These are phyloP conservation scores for Drechslerella dactyloides DNA, from an alignment of 2,329 filamentous ascomycete genomes.

Conservation along the genomic window DNA sequence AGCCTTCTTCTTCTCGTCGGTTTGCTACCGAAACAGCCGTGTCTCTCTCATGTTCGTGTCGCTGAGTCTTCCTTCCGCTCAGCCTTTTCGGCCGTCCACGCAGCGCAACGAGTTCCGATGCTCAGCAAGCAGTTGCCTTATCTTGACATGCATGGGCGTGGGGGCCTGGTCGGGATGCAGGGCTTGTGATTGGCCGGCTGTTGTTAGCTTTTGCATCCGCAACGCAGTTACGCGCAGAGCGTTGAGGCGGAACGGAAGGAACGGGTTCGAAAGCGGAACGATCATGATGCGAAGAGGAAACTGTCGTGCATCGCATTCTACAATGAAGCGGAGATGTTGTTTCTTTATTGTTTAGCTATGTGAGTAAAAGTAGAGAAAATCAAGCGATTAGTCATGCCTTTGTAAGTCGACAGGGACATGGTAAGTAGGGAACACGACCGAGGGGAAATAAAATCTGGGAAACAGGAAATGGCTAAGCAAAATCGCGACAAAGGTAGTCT, in stretches of 20 bases:
- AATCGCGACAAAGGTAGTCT: too few relatives aligned
- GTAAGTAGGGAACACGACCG: too few relatives aligned
- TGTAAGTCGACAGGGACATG: too few relatives aligned
- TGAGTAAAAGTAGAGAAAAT: too few relatives aligned
- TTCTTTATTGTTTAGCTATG: too few relatives aligned
- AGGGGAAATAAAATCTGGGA: too few relatives aligned
- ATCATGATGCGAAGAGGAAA: too few relatives aligned
- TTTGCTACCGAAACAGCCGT: conserved; percentile 12
- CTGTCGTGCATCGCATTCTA: too few relatives aligned
- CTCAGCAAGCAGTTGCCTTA: conserved; percentile 21
- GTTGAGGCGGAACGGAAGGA: background rate
- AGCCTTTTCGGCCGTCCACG: background rate
- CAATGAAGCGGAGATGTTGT: too few relatives aligned
- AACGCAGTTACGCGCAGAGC: background rate
- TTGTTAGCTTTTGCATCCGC: conserved; percentile 1
- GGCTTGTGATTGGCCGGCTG: conserved; percentile 20
- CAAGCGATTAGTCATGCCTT: too few relatives aligned
- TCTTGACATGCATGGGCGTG: conserved; percentile 26
- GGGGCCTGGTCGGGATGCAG: conserved; percentile 14
- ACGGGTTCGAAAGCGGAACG: too few relatives aligned
- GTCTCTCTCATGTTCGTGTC: background rate
- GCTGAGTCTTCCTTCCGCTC: background rate
- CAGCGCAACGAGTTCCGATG: background rate
- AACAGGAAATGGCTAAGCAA: too few relatives aligned
- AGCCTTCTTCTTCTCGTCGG: conserved; percentile 6